These are phyloP conservation scores for Microbotryomycetes sp. DNA, from an alignment of 1,284 basidiomycete species.

Conservation along the genomic window DNA sequence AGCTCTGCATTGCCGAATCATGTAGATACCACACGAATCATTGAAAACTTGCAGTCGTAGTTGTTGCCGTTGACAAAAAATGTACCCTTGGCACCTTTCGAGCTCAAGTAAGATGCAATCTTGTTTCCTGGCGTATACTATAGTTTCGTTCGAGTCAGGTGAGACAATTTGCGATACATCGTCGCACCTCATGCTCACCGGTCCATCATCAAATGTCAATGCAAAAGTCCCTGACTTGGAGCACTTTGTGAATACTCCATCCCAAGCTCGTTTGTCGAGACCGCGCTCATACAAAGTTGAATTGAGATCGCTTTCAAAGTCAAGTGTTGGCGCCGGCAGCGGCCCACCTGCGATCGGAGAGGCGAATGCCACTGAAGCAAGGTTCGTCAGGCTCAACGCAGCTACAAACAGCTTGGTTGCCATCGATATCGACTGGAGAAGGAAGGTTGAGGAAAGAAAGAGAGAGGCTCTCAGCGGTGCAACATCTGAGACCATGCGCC, in stretches of 20 bases:
- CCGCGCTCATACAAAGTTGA: neutral
- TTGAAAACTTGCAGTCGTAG: neutral
- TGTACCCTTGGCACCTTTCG: slow-evolving; percentile 14
- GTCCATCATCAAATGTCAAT: slow-evolving; percentile 35
- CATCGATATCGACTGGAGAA: too few species aligned
- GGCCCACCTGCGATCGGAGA: too few species aligned
- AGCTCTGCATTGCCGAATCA: too few species aligned
- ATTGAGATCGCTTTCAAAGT: too few species aligned
- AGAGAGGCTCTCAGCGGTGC: too few species aligned
- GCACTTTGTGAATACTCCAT: slow-evolving; percentile 18
- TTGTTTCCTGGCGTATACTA: slow-evolving; percentile 29
- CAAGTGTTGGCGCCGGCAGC: too few species aligned
- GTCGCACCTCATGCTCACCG: too few species aligned
- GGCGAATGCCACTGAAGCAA: too few species aligned
- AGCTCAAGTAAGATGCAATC: slow-evolving; percentile 24
- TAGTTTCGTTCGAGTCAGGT: neutral
- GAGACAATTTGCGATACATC: neutral
- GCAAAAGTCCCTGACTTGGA: slow-evolving; percentile 23
- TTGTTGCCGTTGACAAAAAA: slow-evolving; percentile 27
- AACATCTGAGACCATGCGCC: too few species aligned
- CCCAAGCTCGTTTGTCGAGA: neutral
- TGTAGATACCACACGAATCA: neutral
- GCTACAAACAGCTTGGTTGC: too few species aligned
- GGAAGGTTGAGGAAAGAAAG: too few species aligned
- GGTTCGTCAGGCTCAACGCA: too few species aligned